Percentiles rank a stretch among this genome's conserved stretches.
Evolutionary conservation across 352 stramenopile genomes (phyloP).

Genomic region (Pythium sp.): DNA sequence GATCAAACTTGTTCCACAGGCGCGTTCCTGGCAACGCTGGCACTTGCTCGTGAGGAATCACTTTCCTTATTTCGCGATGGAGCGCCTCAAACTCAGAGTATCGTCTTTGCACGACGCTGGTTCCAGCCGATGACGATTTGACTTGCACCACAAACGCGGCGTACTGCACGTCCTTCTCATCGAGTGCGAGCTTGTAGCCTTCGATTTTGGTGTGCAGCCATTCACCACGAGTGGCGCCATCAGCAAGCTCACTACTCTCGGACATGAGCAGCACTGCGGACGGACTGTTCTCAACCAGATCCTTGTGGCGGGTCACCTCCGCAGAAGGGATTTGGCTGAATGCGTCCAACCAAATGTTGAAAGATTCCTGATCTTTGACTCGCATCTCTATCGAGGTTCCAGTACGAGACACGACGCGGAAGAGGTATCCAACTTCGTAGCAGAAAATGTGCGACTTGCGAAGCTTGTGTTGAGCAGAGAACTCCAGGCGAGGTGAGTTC

Average conservation of each 20-base stretch:
- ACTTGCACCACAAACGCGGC: constrained; percentile 82
- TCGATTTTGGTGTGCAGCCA: constrained; percentile 84
- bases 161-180: constrained; percentile 73
- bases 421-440: constrained; percentile 72
- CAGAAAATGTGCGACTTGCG: constrained; percentile 63
- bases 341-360: constrained; percentile 69
- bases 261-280: constrained; percentile 74
- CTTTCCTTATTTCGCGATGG: constrained; percentile 70
- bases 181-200: constrained; percentile 58
- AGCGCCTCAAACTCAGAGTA: constrained; percentile 80
- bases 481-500: constrained; percentile 72
- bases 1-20: constrained; percentile 86
- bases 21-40: constrained; percentile 62
- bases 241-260: constrained; percentile 23
- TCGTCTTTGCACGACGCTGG: constrained; percentile 67
- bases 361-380: constrained; percentile 70
- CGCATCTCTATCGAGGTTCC: constrained; percentile 79
- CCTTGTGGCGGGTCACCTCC: constrained; percentile 65
- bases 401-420: constrained; percentile 66
- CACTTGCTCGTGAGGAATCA: constrained; percentile 78
- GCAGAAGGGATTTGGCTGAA: constrained; percentile 56
- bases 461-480: constrained; percentile 70
- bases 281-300: constrained; percentile 78
- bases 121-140: constrained; percentile 56
- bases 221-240: constrained; percentile 29